These are phyloP conservation scores for Climacium dendroides DNA, from an alignment of 225 moss, liverwort and hornwort genomes.

Conservation along the genomic window DNA sequence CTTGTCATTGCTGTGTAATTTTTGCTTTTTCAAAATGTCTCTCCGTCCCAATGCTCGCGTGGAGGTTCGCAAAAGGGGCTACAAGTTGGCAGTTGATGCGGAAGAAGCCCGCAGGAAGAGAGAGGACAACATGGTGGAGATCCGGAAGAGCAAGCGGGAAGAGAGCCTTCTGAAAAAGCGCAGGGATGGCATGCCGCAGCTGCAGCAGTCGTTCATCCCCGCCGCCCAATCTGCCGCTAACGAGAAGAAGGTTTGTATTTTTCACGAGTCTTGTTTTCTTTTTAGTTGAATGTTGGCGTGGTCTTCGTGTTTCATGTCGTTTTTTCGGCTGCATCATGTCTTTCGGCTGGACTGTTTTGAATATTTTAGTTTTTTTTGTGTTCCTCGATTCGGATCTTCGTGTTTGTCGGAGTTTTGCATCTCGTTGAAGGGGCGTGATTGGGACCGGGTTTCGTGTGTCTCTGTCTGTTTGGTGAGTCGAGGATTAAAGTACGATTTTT, in stretches of 20 bases:
- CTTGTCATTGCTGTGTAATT: too few relatives aligned
- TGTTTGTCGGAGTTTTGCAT: background rate
- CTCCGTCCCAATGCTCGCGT: conserved; percentile 85
- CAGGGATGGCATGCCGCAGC: conserved; percentile 78
- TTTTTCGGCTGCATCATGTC: background rate
- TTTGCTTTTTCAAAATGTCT: conserved; percentile 20
- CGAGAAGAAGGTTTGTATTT: conserved; percentile 68
- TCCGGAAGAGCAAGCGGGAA: conserved; percentile 95
- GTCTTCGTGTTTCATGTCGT: background rate
- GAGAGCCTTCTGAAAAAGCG: conserved; percentile 91
- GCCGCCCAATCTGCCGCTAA: conserved; percentile 57
- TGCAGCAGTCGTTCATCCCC: conserved; percentile 53
- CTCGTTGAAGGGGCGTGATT: too few relatives aligned
- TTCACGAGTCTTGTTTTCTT: background rate
- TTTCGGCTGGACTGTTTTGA: background rate
- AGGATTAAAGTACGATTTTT: background rate
- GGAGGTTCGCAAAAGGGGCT: conserved; percentile 90
- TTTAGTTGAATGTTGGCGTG: background rate
- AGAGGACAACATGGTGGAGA: conserved; percentile 98
- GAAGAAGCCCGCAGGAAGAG: conserved; percentile 96
- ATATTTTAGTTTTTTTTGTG: background rate
- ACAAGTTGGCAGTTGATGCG: conserved; percentile 94
- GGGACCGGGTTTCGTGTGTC: background rate
- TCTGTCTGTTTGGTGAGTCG: background rate
- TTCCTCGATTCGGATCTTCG: background rate